Base-by-base conservation (phyloP, 2,329 filamentous ascomycete genomes). In the Venturia carpophila region DNA sequence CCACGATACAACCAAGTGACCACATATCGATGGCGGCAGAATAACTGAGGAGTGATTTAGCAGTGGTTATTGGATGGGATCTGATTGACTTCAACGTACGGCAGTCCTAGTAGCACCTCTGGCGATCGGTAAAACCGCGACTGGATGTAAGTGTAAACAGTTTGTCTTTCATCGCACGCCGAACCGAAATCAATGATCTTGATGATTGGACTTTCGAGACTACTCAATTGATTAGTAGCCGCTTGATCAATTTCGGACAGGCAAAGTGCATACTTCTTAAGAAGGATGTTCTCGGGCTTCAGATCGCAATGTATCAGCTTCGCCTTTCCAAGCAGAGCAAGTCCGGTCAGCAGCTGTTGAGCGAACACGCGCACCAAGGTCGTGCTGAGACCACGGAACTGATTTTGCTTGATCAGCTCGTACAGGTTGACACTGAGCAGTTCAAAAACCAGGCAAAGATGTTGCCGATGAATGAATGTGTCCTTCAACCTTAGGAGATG, bases 171-270 rank as follows among this genome's bases (percentile, higher is more conserved):
- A 75, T 99, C 94, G 76, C 94, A 99, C 17, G 94, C 94, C 45
- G 94, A 99, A 55, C 94, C 94, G 74, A 99, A 99, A 82, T 99
- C 94, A 75, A 99, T 99, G 72, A 99, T 97, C 77, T 99, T 99
- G 83, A 99, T 99, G 70, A 99, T 97, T 3, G 94, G 94, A 72
- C 93, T 97, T 76, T 99, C 94, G 52, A 99, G 86, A 74, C 85
- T 87, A 68, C 42, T 27, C 10, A 42, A 62, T 64, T 2, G 30
- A 60, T 66, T 39, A 66, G 52, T 15, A 37, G 30, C 27, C 19
- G 21, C 37, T 21, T 39, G n/a, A 56, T 47, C 30, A 24, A 27
- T 2, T 15, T 17, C 2, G 39, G 21, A 17, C 37, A 34, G 47
- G 30, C 43, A 7, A 17, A 19, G 27, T 15, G 78, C 81, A 71